Conservation (phyloP, 2,329 filamentous ascomycete species). For the Massarina eburnea region DNA sequence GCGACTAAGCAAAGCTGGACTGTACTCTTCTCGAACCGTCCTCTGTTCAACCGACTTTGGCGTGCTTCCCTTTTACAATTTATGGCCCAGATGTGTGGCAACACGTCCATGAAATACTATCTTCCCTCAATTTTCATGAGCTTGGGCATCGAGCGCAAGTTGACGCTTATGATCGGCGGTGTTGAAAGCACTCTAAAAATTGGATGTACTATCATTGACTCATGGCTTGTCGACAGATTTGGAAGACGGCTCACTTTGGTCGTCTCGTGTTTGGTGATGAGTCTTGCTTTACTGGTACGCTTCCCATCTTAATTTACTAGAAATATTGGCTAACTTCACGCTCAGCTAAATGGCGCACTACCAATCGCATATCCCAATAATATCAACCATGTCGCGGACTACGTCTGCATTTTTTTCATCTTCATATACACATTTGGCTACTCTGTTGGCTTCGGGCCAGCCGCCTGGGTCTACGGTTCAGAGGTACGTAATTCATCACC, state of each 20-base stretch:
- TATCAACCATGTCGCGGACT: constrained; percentile 51
- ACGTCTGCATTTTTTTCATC: constrained; percentile 57
- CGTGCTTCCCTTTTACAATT: constrained; percentile 60
- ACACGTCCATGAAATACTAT: constrained; percentile 63
- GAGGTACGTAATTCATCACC: constrained; percentile 45
- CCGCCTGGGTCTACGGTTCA: constrained; percentile 62
- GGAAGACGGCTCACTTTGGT: constrained; percentile 55
- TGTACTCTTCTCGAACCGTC: constrained; percentile 53
- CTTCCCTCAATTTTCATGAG: constrained; percentile 56
- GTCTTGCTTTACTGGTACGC: constrained; percentile 55
- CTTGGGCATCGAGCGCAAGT: constrained; percentile 52
- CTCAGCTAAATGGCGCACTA: constrained; percentile 57
- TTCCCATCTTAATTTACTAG: not conserved
- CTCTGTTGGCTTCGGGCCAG: constrained; percentile 59
- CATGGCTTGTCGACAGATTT: constrained; percentile 58
- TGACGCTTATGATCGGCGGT: constrained; percentile 57
- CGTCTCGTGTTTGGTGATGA: constrained; percentile 56
- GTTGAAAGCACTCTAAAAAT: constrained; percentile 62
- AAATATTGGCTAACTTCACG: not conserved
- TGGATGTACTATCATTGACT: constrained; percentile 58
- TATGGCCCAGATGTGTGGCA: constrained; percentile 63
- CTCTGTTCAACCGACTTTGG: constrained; percentile 58
- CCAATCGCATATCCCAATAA: constrained; percentile 56
- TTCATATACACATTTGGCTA: constrained; percentile 62
- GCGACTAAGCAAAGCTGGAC: constrained; percentile 45